These are phyloP conservation scores for Ogataea naganishii DNA, from an alignment of 805 yeast genomes.

Conservation along the genomic window DNA sequence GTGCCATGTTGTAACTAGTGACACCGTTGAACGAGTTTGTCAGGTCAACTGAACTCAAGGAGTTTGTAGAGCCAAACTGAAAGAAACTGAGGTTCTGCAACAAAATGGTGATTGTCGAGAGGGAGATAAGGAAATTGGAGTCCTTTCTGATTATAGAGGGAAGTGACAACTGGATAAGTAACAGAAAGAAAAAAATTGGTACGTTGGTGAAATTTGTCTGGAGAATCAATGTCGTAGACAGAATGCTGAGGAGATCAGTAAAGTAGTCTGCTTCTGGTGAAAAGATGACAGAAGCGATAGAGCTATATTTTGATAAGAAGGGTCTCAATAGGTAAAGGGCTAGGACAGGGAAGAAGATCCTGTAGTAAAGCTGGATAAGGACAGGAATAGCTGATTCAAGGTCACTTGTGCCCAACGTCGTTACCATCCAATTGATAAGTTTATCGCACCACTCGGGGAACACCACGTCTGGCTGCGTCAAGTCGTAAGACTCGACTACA, in stretches of 20 bases:
- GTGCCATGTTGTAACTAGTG: constrained; percentile 52
- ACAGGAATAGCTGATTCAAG: constrained; percentile 17
- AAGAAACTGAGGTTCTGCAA: constrained; percentile 75
- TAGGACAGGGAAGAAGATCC: constrained; percentile 11
- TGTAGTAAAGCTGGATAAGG: constrained; percentile 14
- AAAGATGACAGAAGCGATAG: background rate
- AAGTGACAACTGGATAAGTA: constrained; percentile 23
- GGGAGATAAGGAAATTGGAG: constrained; percentile 8
- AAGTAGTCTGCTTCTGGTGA: constrained; percentile 14
- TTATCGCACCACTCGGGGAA: constrained; percentile 17
- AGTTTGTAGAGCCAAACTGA: constrained; percentile 85
- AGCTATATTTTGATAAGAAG: constrained; percentile 1
- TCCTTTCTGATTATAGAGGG: constrained; percentile 6
- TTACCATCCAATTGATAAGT: constrained; percentile 21
- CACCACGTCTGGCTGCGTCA: constrained; percentile 4
- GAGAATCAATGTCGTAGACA: constrained; percentile 36
- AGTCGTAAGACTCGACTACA: constrained; percentile 17
- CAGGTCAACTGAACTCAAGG: constrained; percentile 83
- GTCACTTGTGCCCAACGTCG: constrained; percentile 20
- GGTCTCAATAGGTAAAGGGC: constrained; percentile 12
- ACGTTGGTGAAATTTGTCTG: constrained; percentile 48
- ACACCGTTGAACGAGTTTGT: constrained; percentile 92
- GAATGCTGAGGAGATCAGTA: constrained; percentile 26
- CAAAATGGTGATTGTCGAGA: constrained; percentile 32
- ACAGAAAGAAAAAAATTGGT: constrained; percentile 34